Conservation (phyloP, 2,329 filamentous ascomycete species). For the Alternaria triticina region DNA sequence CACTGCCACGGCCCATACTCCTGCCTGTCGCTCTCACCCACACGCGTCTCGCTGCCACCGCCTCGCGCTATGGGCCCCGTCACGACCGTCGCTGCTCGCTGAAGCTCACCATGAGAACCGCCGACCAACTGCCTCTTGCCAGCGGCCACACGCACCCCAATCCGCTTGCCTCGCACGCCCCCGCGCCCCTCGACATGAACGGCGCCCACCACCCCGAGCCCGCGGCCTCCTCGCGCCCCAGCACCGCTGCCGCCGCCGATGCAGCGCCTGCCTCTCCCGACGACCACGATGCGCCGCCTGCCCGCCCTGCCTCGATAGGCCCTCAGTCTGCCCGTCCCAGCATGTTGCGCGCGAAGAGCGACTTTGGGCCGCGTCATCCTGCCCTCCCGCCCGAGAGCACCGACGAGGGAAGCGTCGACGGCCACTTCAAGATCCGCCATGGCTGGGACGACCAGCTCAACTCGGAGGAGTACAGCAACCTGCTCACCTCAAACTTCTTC, state of each 20-base stretch:
- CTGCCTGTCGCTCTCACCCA: neutral
- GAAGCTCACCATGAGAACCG: constrained; percentile 41
- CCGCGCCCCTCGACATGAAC: constrained; percentile 26
- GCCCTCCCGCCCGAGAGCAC: constrained; percentile 33
- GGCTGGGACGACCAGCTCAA: constrained; percentile 93
- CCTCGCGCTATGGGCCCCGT: constrained; percentile 40
- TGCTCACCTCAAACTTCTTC: constrained; percentile 91
- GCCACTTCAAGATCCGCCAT: constrained; percentile 70
- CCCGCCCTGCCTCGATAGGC: constrained; percentile 60
- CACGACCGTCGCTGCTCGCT: constrained; percentile 27
- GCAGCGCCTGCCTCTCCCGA: constrained; percentile 20
- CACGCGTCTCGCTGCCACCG: constrained; percentile 9
- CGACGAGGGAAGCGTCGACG: constrained; percentile 56
- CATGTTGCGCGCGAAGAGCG: constrained; percentile 64
- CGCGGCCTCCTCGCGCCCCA: constrained; percentile 30
- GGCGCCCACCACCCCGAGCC: constrained; percentile 19
- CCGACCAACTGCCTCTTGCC: constrained; percentile 31
- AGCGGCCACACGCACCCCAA: constrained; percentile 31
- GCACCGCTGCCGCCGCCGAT: constrained; percentile 33
- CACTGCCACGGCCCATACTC: neutral
- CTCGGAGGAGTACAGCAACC: constrained; percentile 85
- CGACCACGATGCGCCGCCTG: constrained; percentile 44
- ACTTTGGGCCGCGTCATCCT: constrained; percentile 60
- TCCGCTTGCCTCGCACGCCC: constrained; percentile 38
- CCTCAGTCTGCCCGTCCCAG: constrained; percentile 49